These are phyloP conservation scores for Juglanconis sp. DNA, from an alignment of 2,329 filamentous ascomycete species.

Conservation along the genomic window DNA sequence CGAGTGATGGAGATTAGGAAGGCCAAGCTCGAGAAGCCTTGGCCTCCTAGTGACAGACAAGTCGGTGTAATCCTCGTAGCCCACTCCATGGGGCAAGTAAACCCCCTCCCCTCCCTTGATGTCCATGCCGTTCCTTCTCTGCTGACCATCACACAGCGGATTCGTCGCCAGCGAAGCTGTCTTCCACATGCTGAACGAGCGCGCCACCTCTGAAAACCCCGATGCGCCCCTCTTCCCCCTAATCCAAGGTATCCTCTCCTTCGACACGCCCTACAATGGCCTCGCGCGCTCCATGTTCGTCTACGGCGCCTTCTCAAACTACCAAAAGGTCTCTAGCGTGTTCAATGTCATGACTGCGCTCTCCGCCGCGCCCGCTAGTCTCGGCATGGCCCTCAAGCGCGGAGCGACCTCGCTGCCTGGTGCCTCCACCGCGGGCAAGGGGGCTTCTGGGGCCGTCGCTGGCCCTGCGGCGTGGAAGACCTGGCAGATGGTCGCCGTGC, in stretches of 20 bases:
- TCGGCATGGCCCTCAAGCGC: conserved; percentile 37
- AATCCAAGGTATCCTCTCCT: conserved; percentile 75
- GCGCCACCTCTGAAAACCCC: conserved; percentile 32
- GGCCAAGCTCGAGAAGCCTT: conserved; percentile 65
- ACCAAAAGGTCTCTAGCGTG: conserved; percentile 53
- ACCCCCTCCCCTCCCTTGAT: background rate
- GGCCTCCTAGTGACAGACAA: conserved; percentile 75
- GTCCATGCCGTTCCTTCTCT: no score
- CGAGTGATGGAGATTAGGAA: conserved; percentile 76
- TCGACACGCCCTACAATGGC: conserved; percentile 81
- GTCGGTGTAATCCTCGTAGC: conserved; percentile 77
- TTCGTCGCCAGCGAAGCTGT: conserved; percentile 81
- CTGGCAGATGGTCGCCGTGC: conserved; percentile 68
- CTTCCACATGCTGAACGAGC: conserved; percentile 67
- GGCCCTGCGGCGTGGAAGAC: conserved; percentile 44
- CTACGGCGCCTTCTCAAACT: conserved; percentile 58
- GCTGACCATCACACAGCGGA: conserved; percentile 46
- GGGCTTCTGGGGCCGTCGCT: conserved; percentile 18
- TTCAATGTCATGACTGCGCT: conserved; percentile 57
- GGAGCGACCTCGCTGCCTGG: conserved; percentile 20
- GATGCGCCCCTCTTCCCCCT: conserved; percentile 64
- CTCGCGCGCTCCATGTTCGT: conserved; percentile 58
- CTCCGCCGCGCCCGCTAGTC: conserved; percentile 44
- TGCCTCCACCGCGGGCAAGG: conserved; percentile 18
- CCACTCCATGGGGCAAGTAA: conserved; percentile 69